Evolutionary conservation across 768 basidiomycete species (phyloP), one percentile per base, ranked within the genome.

Genomic region (Hericium coralloides): DNA sequence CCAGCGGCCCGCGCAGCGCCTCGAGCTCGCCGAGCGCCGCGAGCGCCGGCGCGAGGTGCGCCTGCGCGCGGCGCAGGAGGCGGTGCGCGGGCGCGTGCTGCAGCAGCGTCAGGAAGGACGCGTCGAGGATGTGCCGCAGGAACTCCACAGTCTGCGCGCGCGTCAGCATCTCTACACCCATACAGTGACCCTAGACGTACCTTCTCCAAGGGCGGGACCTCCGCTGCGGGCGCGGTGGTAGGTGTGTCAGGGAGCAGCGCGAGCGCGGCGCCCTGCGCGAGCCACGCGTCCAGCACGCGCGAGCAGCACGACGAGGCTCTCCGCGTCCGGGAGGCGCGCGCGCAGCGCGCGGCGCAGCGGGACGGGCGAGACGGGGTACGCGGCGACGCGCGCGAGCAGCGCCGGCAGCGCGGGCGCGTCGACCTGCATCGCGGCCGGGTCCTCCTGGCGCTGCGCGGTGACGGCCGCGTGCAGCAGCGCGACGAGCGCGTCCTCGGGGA

Each of bases 81-180:
- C 65, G 62, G 62, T 88, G 81, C 4, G 85, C 76, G 0, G 83
- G 82, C 14, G 77, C 68, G 64, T 89, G 76, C 58, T 85, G 82
- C 12, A 92, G 73, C 20, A 92, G 74, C 0, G 76, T 70, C 49
- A 91, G 74, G 66, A 88, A 89, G 12, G 80, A 84, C 0, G 88
- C 78, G 67, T 92, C 90, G 25, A 92, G 74, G 55, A 90, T 66
- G 5, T 75, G 72, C 69, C 87, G 84, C 8, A 86, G 65, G 72
- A 91, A 86, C 0, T 67, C 60, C 22, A 85, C 67, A 53, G 83
- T 70, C 85, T 89, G 65, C 15, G 23, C n/a, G 38, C 20, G 38
- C 25, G 43, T 43, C 52, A 47, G 12, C 23, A 55, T 39, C 53
- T 5, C 38, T 43, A 38, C 26, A 38, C n/a, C 23, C 8, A 58